A percentile compares a stretch with the other conserved stretches of the same genome.
Evolutionary conservation across 768 basidiomycete genomes (phyloP).

Genomic region (Tricholoma hemisulphureum): DNA sequence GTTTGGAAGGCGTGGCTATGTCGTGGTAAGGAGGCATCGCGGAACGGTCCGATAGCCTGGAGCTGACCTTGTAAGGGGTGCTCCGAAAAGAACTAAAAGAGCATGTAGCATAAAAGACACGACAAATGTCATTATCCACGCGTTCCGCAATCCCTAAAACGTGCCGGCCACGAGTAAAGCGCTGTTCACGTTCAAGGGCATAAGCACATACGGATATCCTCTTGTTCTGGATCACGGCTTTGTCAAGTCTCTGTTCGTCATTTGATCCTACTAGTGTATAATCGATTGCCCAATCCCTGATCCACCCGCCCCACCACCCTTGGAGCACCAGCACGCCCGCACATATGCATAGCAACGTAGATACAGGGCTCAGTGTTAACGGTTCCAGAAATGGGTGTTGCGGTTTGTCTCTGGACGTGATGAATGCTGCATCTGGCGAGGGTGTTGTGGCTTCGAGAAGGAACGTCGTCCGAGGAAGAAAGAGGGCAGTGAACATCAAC

Average conservation of each 20-base stretch:
- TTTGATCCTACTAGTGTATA: constrained; percentile 38
- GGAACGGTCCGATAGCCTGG: not conserved
- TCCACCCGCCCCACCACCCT: constrained; percentile 71
- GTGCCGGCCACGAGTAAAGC: constrained; percentile 2
- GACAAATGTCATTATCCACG: constrained; percentile 52
- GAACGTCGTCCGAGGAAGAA: constrained; percentile 62
- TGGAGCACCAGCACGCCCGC: constrained; percentile 54
- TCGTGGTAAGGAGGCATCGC: constrained; percentile 14
- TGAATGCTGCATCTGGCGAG: constrained; percentile 28
- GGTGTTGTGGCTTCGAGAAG: constrained; percentile 38
- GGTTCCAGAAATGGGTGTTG: constrained; percentile 69
- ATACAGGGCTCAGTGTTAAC: constrained; percentile 58
- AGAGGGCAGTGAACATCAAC: constrained; percentile 62
- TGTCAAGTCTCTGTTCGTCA: constrained; percentile 43
- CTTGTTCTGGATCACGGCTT: constrained; percentile 34
- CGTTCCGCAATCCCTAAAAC: constrained; percentile 48
- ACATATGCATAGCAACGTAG: constrained; percentile 58
- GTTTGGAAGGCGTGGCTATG: constrained; percentile 58
- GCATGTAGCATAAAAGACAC: constrained; percentile 47
- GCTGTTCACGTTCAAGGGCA: not conserved
- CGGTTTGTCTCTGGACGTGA: constrained; percentile 56
- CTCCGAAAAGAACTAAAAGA: constrained; percentile 68
- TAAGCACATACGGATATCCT: constrained; percentile 38
- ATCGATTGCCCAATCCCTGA: constrained; percentile 57
- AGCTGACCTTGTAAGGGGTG: constrained; percentile 60